These are phyloP conservation scores for Aspergillus nomiae DNA, from an alignment of 2,329 filamentous ascomycete genomes.

Conservation along the genomic window DNA sequence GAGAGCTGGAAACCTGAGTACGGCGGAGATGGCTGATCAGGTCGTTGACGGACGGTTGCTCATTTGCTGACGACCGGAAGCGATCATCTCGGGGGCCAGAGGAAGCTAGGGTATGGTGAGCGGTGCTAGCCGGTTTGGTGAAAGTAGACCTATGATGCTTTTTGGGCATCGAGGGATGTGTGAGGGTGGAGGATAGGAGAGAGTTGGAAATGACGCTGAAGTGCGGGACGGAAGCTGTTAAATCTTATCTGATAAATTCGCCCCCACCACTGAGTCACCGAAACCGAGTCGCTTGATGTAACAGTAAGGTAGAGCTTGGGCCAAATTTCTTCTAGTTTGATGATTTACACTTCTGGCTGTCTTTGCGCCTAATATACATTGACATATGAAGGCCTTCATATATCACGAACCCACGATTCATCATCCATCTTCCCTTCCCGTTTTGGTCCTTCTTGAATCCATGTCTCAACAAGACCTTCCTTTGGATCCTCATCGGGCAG, in stretches of 20 bases:
- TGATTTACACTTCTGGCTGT: conserved; percentile 9
- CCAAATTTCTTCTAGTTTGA: conserved; percentile 10
- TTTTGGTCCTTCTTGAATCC: conserved; percentile 60
- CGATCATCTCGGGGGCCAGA: conserved; percentile 30
- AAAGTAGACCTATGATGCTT: conserved; percentile 44
- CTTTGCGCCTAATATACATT: conserved; percentile 17
- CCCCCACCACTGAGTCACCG: background rate
- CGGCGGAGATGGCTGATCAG: conserved; percentile 50
- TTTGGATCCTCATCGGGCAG: conserved; percentile 79
- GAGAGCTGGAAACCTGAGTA: conserved; percentile 35
- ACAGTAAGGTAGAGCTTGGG: background rate
- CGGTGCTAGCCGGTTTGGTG: conserved; percentile 43
- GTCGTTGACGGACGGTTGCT: conserved; percentile 48
- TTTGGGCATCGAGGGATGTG: conserved; percentile 47
- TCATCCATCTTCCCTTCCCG: conserved; percentile 62
- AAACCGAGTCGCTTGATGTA: no score
- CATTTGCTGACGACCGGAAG: conserved; percentile 21
- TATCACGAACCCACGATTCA: conserved; percentile 62
- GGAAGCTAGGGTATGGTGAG: conserved; percentile 42
- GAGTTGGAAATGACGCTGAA: conserved; percentile 1
- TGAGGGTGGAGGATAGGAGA: conserved; percentile 11
- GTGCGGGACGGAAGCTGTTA: conserved; percentile 1
- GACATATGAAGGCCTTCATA: conserved; percentile 34
- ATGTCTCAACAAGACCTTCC: conserved; percentile 77
- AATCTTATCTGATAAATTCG: conserved; percentile 5